Evolutionary conservation across 768 basidiomycete genomes (phyloP).

Genomic region (Boletus subparvulus): DNA sequence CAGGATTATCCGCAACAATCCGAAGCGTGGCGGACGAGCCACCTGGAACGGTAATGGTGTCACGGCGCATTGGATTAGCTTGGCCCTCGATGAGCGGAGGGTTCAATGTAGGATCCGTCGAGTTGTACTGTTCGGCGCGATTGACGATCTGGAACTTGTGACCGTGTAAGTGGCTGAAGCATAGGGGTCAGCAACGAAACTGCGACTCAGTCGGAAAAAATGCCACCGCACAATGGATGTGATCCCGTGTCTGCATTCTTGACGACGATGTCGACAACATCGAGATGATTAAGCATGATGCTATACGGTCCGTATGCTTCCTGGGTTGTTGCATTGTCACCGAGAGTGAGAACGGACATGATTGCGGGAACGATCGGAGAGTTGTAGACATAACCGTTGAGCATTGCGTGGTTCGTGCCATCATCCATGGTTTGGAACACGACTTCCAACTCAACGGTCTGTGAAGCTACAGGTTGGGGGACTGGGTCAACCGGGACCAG

Average conservation of each 20-base stretch:
- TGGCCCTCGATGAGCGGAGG: constrained; percentile 78
- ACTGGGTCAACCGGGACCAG: constrained; percentile 61
- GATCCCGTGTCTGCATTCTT: constrained; percentile 71
- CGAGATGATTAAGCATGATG: constrained; percentile 71
- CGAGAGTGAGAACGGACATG: constrained; percentile 76
- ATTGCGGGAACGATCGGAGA: constrained; percentile 70
- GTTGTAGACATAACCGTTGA: constrained; percentile 71
- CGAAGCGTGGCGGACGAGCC: constrained; percentile 70
- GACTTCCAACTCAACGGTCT: constrained; percentile 67
- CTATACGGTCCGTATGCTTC: constrained; percentile 78
- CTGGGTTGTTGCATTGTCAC: constrained; percentile 61
- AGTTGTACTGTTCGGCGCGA: constrained; percentile 67
- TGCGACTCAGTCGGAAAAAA: not conserved
- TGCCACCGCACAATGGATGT: constrained; percentile 75
- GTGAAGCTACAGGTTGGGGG: constrained; percentile 51
- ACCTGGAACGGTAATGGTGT: constrained; percentile 78
- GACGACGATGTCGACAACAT: constrained; percentile 75
- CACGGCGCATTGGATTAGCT: constrained; percentile 87
- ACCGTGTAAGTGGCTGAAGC: constrained; percentile 81
- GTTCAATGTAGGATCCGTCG: constrained; percentile 73
- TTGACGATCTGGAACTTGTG: constrained; percentile 83
- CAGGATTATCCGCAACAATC: constrained; percentile 88
- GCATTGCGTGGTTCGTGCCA: constrained; percentile 81
- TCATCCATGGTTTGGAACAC: constrained; percentile 83
- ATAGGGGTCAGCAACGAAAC: not conserved